These are phyloP conservation scores for Kluyveromyces aestuarii DNA, from an alignment of 805 yeast genomes.

Conservation along the genomic window DNA sequence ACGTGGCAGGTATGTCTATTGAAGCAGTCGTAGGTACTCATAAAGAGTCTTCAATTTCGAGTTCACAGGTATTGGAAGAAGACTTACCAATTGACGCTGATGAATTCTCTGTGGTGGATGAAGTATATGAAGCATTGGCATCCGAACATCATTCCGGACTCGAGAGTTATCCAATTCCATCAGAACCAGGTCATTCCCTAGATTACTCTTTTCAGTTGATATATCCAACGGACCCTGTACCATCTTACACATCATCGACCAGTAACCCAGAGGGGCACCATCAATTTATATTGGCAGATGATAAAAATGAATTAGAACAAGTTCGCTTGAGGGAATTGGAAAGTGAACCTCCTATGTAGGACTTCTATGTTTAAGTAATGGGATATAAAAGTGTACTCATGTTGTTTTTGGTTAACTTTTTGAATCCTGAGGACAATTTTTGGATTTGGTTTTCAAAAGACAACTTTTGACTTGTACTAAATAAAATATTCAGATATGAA, in stretches of 20 bases:
- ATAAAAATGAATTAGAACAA: conserved; percentile 35
- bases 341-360: conserved; percentile 31
- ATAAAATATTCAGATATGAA: no score
- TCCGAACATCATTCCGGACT: neutral
- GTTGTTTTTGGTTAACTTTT: no score
- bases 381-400: no score
- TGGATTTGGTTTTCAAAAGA: no score
- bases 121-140: neutral
- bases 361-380: no score
- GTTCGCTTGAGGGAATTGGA: conserved; percentile 30
- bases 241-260: conserved; percentile 16
- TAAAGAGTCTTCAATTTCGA: conserved; percentile 25
- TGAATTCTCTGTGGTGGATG: neutral
- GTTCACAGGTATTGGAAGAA: conserved; percentile 5
- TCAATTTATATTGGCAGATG: conserved; percentile 12
- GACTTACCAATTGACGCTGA: neutral
- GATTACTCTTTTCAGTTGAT: neutral
- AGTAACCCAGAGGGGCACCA: conserved; percentile 1
- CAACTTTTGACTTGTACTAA: no score
- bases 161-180: neutral
- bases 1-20: conserved; percentile 72
- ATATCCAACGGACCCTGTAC: conserved; percentile 9
- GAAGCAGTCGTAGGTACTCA: conserved; percentile 78
- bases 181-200: neutral
- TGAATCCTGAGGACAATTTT: no score